Conservation (phyloP, 2,329 filamentous ascomycete genomes). For the Chaetomium globosum region DNA sequence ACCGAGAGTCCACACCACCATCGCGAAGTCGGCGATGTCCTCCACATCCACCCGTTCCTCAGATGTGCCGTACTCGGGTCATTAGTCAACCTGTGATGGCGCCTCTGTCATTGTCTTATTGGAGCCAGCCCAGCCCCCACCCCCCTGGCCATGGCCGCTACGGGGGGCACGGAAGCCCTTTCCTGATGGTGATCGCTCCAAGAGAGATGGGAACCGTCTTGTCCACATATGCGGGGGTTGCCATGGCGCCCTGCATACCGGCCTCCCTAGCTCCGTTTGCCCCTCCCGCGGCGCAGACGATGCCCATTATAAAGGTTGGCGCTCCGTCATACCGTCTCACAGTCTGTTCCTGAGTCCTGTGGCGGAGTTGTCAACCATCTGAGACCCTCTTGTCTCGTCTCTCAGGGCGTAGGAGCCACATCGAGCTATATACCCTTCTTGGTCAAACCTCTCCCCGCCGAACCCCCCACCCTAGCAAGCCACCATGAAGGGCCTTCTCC, state of each 20-base stretch:
- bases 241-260: not conserved
- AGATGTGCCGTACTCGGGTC: not conserved
- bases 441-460: not conserved
- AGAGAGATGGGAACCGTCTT: slow-evolving; percentile 4
- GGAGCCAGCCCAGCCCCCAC: slow-evolving; percentile 1
- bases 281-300: not conserved
- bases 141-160: not conserved
- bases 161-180: not conserved
- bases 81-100: not conserved
- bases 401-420: not conserved
- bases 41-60: not conserved
- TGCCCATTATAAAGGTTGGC: slow-evolving; percentile 1
- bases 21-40: not conserved
- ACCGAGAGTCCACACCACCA: slow-evolving; percentile 7
- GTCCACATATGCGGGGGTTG: not conserved
- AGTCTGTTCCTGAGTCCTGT: not conserved
- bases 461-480: not conserved
- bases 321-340: not conserved
- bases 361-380: not conserved
- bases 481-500: slow-evolving; percentile 31
- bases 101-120: not conserved
- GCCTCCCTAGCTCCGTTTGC: not conserved
- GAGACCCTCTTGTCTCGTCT: not conserved
- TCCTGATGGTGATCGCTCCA: not conserved
- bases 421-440: slow-evolving; percentile 4